These are phyloP conservation scores for Candida takata DNA, from an alignment of 805 yeast genomes.

Conservation along the genomic window DNA sequence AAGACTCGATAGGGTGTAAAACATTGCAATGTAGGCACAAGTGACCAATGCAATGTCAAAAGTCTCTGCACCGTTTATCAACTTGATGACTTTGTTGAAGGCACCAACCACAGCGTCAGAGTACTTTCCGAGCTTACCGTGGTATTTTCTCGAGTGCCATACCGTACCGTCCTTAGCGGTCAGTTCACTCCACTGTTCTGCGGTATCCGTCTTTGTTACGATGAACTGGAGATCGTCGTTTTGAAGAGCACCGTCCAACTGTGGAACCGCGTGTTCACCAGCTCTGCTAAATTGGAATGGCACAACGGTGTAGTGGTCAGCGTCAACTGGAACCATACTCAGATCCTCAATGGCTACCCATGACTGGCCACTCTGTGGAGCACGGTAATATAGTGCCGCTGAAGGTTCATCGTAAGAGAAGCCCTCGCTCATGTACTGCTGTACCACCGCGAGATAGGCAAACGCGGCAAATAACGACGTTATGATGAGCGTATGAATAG, in stretches of 20 bases:
- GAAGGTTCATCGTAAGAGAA: constrained; percentile 26
- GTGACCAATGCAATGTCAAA: constrained; percentile 78
- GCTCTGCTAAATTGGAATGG: constrained; percentile 52
- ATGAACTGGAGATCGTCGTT: constrained; percentile 37
- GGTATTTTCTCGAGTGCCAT: constrained; percentile 54
- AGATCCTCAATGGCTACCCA: constrained; percentile 47
- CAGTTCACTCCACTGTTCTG: constrained; percentile 10
- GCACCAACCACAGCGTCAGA: constrained; percentile 42
- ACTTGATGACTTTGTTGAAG: constrained; percentile 33
- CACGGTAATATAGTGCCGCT: constrained; percentile 27
- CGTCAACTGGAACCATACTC: constrained; percentile 28
- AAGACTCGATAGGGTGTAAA: constrained; percentile 69
- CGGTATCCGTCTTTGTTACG: constrained; percentile 10
- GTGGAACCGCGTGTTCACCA: constrained; percentile 35
- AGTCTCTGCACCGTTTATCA: constrained; percentile 68
- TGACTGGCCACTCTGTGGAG: constrained; percentile 24
- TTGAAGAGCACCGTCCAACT: constrained; percentile 31
- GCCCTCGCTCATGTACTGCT: constrained; percentile 44
- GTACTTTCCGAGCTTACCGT: constrained; percentile 48
- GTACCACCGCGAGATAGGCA: constrained; percentile 70
- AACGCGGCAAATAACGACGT: constrained; percentile 71
- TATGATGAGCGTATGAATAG: constrained; percentile 76
- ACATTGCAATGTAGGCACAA: constrained; percentile 81
- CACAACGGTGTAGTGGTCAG: constrained; percentile 41
- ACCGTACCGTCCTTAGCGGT: constrained; percentile 36